Evolutionary conservation across 495 filamentous ascomycete genomes (phyloP), one percentile per base, ranked within the genome.

Genomic region (Penicillium herquei): DNA sequence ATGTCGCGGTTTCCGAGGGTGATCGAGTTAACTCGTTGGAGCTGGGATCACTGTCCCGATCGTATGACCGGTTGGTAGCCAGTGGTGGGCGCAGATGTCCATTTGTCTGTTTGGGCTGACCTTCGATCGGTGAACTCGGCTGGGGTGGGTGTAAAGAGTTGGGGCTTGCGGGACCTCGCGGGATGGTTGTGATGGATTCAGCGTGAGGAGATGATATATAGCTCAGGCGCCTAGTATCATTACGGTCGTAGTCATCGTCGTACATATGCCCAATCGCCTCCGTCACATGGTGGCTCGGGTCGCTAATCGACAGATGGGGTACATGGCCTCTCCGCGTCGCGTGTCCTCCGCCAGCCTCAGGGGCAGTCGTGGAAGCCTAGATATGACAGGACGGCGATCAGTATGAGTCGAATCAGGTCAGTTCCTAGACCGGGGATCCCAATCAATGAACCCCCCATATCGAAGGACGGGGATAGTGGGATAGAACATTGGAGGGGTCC

Each of bases 181-280:
- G 65, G 56, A 76, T 66, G 31, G 74, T 83, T 60, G 71, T 74
- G 67, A 76, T 77, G 53, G 65, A 62, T 59, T 72, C 72, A 68
- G 65, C 69, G 39, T 78, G 73, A 16, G 84, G 81, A 2, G 82
- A 81, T 33, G 76, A 65, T 52, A 85, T 75, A 73, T 87, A 88
- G 67, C 84, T 89, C 48, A 87, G 72, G 42, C 86, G 86, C 49
- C 84, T 73, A 8, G 78, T 75, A 41, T 86, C 79, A 62, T 78
- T 73, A 62, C 73, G 80, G 57, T 89, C 83, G 64, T 91, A 86
- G 68, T 89, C 84, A 66, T 92, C 88, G 63, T 87, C 90, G 74
- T 98, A 98, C 86, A 97, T 87, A 67, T 94, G 91, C 37, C 92
- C 92, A 67, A 98, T 97, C 43, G 92, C 90, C 67, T 98, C 94